phyloP scores from a whole-genome alignment of 129 eudicot genomes.

The sunflower (Helianthus annuus) region HanXRQr2.0-SUNRISE NC_035439.2:113599901-113600400 shows the following conservation, averaged over 20 bases:
- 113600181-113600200: conserved; percentile 62
- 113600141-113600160: conserved; percentile 76
- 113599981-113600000: neutral
- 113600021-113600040: neutral
- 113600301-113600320: neutral
- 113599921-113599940: neutral
- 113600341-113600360: neutral
- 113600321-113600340: neutral
- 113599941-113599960: neutral
- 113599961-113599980: neutral
- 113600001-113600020: neutral
- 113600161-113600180: conserved; percentile 54
- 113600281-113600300: conserved; percentile 2
- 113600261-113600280: conserved; percentile 2
- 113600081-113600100: conserved; percentile 70
- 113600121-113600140: conserved; percentile 71
- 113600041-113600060: neutral
- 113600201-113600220: conserved; percentile 40
- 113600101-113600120: conserved; percentile 69
- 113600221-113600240: conserved; percentile 36
- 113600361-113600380: neutral
- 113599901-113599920: neutral
- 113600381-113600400: neutral
- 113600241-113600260: conserved; percentile 56
- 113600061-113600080: conserved; percentile 44